A percentile compares a stretch with the other conserved stretches of the same genome.
phyloP scores from a whole-genome alignment of 2,329 filamentous ascomycete species.

The Didymella keratinophila region DNA sequence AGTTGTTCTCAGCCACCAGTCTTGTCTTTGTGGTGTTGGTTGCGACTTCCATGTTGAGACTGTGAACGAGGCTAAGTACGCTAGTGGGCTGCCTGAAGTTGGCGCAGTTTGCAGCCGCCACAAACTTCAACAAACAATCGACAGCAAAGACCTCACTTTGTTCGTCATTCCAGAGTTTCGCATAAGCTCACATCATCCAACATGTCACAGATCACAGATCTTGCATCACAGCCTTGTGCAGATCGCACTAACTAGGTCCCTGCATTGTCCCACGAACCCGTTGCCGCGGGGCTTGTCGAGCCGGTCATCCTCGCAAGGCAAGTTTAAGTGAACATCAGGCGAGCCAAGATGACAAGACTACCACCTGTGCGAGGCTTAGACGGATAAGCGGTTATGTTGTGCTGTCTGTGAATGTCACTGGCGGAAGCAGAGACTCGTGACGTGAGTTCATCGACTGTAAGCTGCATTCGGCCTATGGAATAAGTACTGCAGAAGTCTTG shows the following conservation, averaged over 20 bases:
- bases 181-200: not conserved
- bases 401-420: not conserved
- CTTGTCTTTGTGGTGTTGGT: not conserved
- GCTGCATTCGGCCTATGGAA: not conserved
- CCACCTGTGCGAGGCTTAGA: conserved; percentile 14
- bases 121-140: not conserved
- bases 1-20: too few species aligned
- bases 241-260: conserved; percentile 9
- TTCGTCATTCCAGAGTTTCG: not conserved
- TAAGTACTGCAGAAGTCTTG: conserved; percentile 5
- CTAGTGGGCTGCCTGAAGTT: conserved; percentile 11
- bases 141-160: not conserved
- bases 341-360: conserved; percentile 9
- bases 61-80: not conserved
- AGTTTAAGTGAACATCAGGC: conserved; percentile 15
- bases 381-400: conserved; percentile 12
- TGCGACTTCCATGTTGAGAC: not conserved
- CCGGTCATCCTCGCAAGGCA: conserved; percentile 10
- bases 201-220: conserved; percentile 9
- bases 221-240: conserved; percentile 8
- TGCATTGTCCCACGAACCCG: conserved; percentile 2
- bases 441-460: conserved; percentile 7
- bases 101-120: conserved; percentile 10
- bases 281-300: conserved; percentile 10
- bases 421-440: conserved; percentile 5